phyloP scores from a whole-genome alignment of 2,329 filamentous ascomycete species.

The Fusarium keratoplasticum region DNA sequence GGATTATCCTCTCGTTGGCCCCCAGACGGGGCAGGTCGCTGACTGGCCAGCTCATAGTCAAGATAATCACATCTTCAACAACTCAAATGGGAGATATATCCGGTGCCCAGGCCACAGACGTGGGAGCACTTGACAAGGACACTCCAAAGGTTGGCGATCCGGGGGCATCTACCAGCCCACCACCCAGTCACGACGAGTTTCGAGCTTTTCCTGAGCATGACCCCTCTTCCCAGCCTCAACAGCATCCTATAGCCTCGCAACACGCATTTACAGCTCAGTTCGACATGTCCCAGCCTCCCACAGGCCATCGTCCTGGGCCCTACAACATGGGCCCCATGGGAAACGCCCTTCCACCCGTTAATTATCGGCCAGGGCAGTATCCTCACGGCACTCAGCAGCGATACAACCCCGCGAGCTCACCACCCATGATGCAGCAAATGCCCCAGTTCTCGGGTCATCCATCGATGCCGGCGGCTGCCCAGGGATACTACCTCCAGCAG shows the following conservation, averaged over 20 bases:
- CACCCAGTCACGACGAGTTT: constrained; percentile 16
- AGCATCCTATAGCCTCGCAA: constrained; percentile 48
- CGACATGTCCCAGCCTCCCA: constrained; percentile 52
- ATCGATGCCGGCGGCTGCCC: constrained; percentile 52
- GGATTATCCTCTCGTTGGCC: neutral
- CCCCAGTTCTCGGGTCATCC: constrained; percentile 54
- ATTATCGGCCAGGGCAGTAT: constrained; percentile 55
- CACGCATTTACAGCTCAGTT: constrained; percentile 57
- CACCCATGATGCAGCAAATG: constrained; percentile 55
- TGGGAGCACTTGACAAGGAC: constrained; percentile 17
- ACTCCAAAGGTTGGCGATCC: constrained; percentile 16
- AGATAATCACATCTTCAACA: neutral
- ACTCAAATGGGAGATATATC: constrained; percentile 42
- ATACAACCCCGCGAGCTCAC: constrained; percentile 50
- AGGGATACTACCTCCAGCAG: constrained; percentile 61
- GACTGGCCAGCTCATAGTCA: constrained; percentile 7
- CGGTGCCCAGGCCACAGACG: constrained; percentile 22
- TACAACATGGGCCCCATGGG: constrained; percentile 63
- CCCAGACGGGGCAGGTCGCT: constrained; percentile 1
- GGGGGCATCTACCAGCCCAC: constrained; percentile 7
- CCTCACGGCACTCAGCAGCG: constrained; percentile 50
- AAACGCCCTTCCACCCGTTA: constrained; percentile 56
- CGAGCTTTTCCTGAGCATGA: constrained; percentile 34
- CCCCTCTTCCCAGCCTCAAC: constrained; percentile 35
- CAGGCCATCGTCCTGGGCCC: constrained; percentile 42